Conservation (phyloP, 2,329 filamentous ascomycete genomes). For the Cercospora citrullina region DNA sequence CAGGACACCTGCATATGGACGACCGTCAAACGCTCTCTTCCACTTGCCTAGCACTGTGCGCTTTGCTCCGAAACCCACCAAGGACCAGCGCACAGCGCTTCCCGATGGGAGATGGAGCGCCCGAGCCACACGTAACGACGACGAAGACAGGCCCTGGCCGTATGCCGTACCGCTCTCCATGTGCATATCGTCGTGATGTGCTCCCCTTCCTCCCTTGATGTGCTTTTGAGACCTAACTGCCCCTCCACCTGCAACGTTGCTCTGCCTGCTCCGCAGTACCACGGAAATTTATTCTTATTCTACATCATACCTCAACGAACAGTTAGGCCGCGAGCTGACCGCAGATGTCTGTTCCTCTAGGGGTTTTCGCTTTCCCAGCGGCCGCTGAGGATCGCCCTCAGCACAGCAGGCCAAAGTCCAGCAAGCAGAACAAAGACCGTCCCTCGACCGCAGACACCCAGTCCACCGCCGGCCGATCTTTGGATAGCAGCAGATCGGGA, state of each 20-base stretch:
- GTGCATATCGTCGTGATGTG: slow-evolving; percentile 12
- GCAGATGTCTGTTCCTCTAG: slow-evolving; percentile 31
- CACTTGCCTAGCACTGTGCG: slow-evolving; percentile 12
- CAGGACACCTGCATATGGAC: slow-evolving; percentile 27
- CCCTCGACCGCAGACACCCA: slow-evolving; percentile 17
- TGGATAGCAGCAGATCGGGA: slow-evolving; percentile 20
- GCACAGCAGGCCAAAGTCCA: slow-evolving; percentile 16
- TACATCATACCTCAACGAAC: slow-evolving; percentile 21
- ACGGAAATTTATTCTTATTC: slow-evolving; percentile 23
- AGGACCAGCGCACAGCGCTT: slow-evolving; percentile 9
- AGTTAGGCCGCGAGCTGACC: slow-evolving; percentile 30
- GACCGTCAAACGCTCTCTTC: slow-evolving; percentile 26
- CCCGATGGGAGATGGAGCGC: slow-evolving; percentile 16
- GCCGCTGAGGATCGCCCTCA: slow-evolving; percentile 21
- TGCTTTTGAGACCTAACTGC: slow-evolving; percentile 13
- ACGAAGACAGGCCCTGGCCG: slow-evolving; percentile 8
- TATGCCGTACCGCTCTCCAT: slow-evolving; percentile 8
- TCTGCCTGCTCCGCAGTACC: slow-evolving; percentile 22
- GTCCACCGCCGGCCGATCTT: slow-evolving; percentile 18
- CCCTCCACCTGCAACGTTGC: slow-evolving; percentile 13
- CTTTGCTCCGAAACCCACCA: slow-evolving; percentile 20
- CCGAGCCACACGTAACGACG: slow-evolving; percentile 16
- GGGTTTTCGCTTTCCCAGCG: slow-evolving; percentile 28
- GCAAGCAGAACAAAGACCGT: slow-evolving; percentile 18
- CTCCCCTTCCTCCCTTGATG: slow-evolving; percentile 14